A percentile compares a stretch with the other conserved stretches of the same genome.
phyloP scores from a whole-genome alignment of 1,284 basidiomycete genomes.

The Amylostereum chailletii region DNA sequence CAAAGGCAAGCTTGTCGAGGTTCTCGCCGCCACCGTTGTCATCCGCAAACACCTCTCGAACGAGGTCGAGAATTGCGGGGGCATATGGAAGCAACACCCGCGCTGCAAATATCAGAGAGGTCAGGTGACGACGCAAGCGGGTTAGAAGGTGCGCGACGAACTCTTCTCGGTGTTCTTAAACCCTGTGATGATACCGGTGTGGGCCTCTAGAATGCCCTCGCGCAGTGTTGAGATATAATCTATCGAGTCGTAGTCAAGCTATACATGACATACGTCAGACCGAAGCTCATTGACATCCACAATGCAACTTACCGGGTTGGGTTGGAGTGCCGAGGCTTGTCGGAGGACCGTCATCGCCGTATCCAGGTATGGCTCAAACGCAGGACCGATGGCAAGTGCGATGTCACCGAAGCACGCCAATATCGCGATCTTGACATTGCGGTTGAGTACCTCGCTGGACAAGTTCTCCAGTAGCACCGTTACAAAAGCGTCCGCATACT shows the following conservation, averaged over 20 bases:
- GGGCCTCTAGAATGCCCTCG: slow-evolving; percentile 95
- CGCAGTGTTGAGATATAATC: slow-evolving; percentile 90
- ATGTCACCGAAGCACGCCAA: slow-evolving; percentile 96
- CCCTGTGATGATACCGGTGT: slow-evolving; percentile 90
- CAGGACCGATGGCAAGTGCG: slow-evolving; percentile 82
- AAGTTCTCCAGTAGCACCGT: slow-evolving; percentile 86
- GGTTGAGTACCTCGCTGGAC: slow-evolving; percentile 84
- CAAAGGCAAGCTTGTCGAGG: slow-evolving; percentile 70
- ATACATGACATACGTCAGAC: slow-evolving; percentile 2
- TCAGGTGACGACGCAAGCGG: background rate
- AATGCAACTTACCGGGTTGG: slow-evolving; percentile 63
- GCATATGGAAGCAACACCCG: slow-evolving; percentile 69
- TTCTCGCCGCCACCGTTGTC: slow-evolving; percentile 74
- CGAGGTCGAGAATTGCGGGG: slow-evolving; percentile 72
- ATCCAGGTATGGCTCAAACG: slow-evolving; percentile 85
- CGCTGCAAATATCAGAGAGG: slow-evolving; percentile 28
- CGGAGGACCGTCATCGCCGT: slow-evolving; percentile 88
- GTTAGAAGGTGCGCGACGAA: slow-evolving; percentile 20
- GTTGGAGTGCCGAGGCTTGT: slow-evolving; percentile 83
- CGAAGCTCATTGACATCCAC: slow-evolving; percentile 6
- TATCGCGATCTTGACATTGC: slow-evolving; percentile 95
- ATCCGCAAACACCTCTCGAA: slow-evolving; percentile 75
- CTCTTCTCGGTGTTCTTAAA: slow-evolving; percentile 80
- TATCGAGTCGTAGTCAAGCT: slow-evolving; percentile 84
- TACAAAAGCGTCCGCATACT: slow-evolving; percentile 88